These are phyloP conservation scores for Mycosphaerella arachidis DNA, from an alignment of 2,329 filamentous ascomycete species.

Conservation along the genomic window DNA sequence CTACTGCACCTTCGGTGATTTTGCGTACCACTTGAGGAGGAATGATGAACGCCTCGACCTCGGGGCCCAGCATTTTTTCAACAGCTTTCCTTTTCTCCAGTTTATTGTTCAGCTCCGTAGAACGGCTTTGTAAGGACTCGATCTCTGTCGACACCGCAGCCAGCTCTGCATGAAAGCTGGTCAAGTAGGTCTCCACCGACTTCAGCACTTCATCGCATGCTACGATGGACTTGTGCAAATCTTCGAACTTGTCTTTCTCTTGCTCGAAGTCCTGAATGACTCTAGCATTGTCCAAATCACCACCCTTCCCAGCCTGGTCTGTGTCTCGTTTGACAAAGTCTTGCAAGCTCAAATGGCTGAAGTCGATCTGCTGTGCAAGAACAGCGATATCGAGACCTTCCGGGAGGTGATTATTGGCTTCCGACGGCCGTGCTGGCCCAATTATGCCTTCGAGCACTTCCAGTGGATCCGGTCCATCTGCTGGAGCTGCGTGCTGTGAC, in stretches of 20 bases:
- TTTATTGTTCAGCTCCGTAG: slow-evolving; percentile 73
- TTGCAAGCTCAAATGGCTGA: slow-evolving; percentile 69
- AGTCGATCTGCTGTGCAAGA: slow-evolving; percentile 67
- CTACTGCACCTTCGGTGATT: slow-evolving; percentile 83
- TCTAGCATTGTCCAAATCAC: slow-evolving; percentile 24
- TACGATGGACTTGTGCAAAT: slow-evolving; percentile 79
- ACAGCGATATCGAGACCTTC: slow-evolving; percentile 37
- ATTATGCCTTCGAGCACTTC: slow-evolving; percentile 62
- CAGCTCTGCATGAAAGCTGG: slow-evolving; percentile 88
- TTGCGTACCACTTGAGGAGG: slow-evolving; percentile 77
- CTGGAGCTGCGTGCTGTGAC: slow-evolving; percentile 43
- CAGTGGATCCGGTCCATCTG: slow-evolving; percentile 63
- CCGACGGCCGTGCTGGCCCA: slow-evolving; percentile 33
- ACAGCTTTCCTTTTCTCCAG: slow-evolving; percentile 86
- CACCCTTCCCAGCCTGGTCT: slow-evolving; percentile 13
- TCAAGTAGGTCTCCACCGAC: slow-evolving; percentile 88
- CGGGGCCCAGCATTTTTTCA: slow-evolving; percentile 78
- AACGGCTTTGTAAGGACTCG: slow-evolving; percentile 84
- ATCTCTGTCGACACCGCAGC: slow-evolving; percentile 92
- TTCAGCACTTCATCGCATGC: slow-evolving; percentile 90
- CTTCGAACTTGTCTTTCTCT: slow-evolving; percentile 80
- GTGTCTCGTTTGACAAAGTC: slow-evolving; percentile 54
- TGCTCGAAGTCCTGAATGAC: slow-evolving; percentile 57
- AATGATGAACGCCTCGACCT: slow-evolving; percentile 87
- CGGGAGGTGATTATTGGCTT: slow-evolving; percentile 19